Evolutionary conservation across 129 eudicot species (phyloP).

Genomic region (Flaveria bidentis): DNA sequence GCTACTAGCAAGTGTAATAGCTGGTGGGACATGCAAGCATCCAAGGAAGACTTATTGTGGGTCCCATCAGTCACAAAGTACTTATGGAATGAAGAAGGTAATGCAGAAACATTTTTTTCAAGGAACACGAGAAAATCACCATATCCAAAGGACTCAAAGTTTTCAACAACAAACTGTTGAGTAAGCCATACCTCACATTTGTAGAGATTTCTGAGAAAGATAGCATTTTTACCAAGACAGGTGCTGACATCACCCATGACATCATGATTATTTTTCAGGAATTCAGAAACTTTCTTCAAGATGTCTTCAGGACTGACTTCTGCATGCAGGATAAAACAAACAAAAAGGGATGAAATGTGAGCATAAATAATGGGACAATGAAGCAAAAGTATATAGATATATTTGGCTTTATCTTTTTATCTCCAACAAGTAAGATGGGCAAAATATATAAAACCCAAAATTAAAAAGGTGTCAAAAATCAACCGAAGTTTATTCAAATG

Average conservation of each 20-base stretch:
- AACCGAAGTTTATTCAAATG: not conserved
- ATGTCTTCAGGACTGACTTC: slow-evolving; percentile 67
- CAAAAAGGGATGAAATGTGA: not conserved
- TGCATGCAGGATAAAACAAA: slow-evolving; percentile 30
- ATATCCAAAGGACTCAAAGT: slow-evolving; percentile 73
- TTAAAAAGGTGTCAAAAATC: not conserved
- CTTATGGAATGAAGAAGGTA: slow-evolving; percentile 53
- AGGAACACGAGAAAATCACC: slow-evolving; percentile 69
- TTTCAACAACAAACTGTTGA: slow-evolving; percentile 59
- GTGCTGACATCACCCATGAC: slow-evolving; percentile 26
- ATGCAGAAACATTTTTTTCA: slow-evolving; percentile 52
- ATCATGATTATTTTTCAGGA: slow-evolving; percentile 46
- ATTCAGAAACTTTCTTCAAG: slow-evolving; percentile 48
- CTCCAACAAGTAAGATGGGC: not conserved
- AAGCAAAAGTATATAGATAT: not conserved
- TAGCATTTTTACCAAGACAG: slow-evolving; percentile 42
- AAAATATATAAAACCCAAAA: not conserved
- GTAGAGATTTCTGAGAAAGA: slow-evolving; percentile 48
- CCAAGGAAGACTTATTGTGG: slow-evolving; percentile 48
- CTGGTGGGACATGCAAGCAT: slow-evolving; percentile 59
- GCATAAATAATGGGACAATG: slow-evolving; percentile 1
- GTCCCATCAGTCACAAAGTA: slow-evolving; percentile 36
- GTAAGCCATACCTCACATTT: slow-evolving; percentile 72
- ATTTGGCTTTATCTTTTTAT: not conserved
- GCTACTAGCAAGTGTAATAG: slow-evolving; percentile 58